Base-by-base conservation (phyloP, 148 eudicot genomes). In the Polygonum aviculare region DNA sequence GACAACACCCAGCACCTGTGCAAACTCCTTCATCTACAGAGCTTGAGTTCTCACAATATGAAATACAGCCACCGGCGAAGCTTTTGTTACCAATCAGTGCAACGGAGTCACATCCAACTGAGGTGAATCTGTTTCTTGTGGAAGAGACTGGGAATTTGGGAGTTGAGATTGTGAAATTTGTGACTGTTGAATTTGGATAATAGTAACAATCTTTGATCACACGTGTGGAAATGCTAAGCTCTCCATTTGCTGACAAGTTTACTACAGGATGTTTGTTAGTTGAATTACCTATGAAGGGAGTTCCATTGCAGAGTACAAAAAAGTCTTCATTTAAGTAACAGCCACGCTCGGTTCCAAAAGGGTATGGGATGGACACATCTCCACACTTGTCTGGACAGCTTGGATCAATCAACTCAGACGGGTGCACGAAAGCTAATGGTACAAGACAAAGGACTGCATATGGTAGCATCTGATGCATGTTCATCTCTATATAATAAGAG, bases 291-390 rank as follows among this genome's bases (percentile, higher is more conserved):
- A 59, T 52, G 22, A 21, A 3, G 3, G 57, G 57, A 52, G 57
- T 52, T 52, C 57, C 57, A 52, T 52, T 52, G 21, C 57, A 52
- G 21, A 16, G 22, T 52, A 52, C 57, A 0, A 16, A 21, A 16
- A 52, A 52, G 19, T 52, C 57, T 59, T 59, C 35, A 59, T 59
- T 59, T 22, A 52, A 16, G 57, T 52, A 52, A 16, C 57, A 52
- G 21, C 21, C 57, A 1, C 7, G 7, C 7, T 40, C 7, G 5
- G 7, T 40, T 40, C 44, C 44, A 40, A 40, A 40, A 40, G 44
- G 80, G 47, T 47, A 82, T 10, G 78, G 82, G 39, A 79, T 79
- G 67, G 26, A 18, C 5, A 82, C 21, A 33, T 82, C 52, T 4
- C 79, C 80, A 33, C 80, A 77, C 31, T 35, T 26, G 12, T 52